Evolutionary conservation across 257 asterid species (phyloP).

Genomic region (Leptodermis oblonga): DNA sequence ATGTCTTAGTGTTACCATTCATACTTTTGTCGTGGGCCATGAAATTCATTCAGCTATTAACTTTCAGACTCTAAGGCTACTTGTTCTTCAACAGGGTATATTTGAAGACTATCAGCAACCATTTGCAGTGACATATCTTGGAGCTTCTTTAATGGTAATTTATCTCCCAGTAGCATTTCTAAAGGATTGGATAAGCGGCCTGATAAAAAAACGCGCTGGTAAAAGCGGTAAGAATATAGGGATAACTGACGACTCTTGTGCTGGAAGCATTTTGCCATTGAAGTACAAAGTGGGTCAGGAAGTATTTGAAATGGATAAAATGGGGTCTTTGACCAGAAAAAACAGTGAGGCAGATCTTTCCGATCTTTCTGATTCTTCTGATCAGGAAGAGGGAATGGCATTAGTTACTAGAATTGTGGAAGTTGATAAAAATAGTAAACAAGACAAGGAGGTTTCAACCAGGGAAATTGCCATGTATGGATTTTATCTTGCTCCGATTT

Average conservation of each 20-base stretch:
- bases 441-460: slow-evolving; percentile 56
- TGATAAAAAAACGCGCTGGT: slow-evolving; percentile 46
- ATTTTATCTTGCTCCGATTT: slow-evolving; percentile 88
- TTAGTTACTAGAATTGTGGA: slow-evolving; percentile 49
- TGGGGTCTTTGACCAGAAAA: slow-evolving; percentile 55
- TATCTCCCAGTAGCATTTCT: slow-evolving; percentile 85
- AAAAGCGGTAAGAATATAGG: slow-evolving; percentile 30
- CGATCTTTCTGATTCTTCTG: slow-evolving; percentile 36
- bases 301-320: slow-evolving; percentile 63
- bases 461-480: slow-evolving; percentile 86
- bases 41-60: background rate
- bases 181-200: slow-evolving; percentile 60
- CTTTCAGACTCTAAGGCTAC: background rate
- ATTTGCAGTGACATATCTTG: slow-evolving; percentile 96
- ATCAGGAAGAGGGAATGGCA: slow-evolving; percentile 59
- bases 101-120: slow-evolving; percentile 94
- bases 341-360: slow-evolving; percentile 54
- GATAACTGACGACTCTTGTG: slow-evolving; percentile 26
- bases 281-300: slow-evolving; percentile 56
- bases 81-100: slow-evolving; percentile 56
- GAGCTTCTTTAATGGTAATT: slow-evolving; percentile 92
- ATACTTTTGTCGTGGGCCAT: background rate
- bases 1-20: background rate
- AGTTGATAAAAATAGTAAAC: slow-evolving; percentile 30
- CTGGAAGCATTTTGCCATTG: slow-evolving; percentile 48